phyloP scores from a whole-genome alignment of 352 stramenopile genomes.

The Phytophthora capsici region DNA sequence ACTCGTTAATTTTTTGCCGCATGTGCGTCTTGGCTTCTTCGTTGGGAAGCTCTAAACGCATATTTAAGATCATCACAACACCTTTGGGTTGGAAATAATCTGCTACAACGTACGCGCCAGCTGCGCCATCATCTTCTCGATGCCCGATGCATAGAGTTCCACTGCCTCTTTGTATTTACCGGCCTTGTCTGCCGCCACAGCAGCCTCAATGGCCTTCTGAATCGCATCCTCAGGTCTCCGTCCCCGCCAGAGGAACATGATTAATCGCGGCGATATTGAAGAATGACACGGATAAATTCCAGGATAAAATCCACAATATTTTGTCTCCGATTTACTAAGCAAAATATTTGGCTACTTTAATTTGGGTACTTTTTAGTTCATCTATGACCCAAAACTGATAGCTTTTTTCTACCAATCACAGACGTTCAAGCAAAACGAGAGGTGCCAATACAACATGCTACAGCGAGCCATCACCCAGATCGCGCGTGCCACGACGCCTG shows the following conservation, averaged over 20 bases:
- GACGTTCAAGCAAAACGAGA: conserved; percentile 33
- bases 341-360: too few species aligned
- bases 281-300: not conserved
- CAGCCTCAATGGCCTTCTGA: conserved; percentile 54
- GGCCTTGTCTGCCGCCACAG: conserved; percentile 60
- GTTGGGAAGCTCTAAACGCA: conserved; percentile 39
- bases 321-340: too few species aligned
- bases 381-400: too few species aligned
- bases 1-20: conserved; percentile 72
- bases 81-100: not conserved
- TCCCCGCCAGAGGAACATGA: conserved; percentile 57
- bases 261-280: conserved; percentile 16
- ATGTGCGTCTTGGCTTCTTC: conserved; percentile 44
- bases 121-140: conserved; percentile 77
- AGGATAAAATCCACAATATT: not conserved
- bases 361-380: too few species aligned
- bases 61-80: conserved; percentile 5
- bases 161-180: conserved; percentile 57
- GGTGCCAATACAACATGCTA: conserved; percentile 41
- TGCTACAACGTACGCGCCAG: conserved; percentile 54
- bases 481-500: conserved; percentile 22
- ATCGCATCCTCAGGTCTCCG: conserved; percentile 50
- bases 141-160: conserved; percentile 74
- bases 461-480: conserved; percentile 49
- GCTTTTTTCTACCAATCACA: too few species aligned